Evolutionary conservation across 331 rosid species (phyloP), one percentile per base, ranked within the genome.

Genomic region (Acacia pycnantha): DNA sequence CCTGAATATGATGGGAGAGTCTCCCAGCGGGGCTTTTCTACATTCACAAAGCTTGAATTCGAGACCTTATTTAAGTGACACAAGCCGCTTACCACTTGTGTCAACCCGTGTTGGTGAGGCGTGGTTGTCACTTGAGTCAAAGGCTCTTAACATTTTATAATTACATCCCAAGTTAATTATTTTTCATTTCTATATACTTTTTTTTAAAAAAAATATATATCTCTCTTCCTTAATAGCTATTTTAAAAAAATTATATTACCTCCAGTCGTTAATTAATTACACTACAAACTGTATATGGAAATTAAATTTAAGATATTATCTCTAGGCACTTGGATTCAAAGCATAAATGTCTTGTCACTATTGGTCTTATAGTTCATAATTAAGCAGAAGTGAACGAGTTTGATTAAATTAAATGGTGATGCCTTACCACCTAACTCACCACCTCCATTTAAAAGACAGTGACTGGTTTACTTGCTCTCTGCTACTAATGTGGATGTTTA

Each of bases 321-420:
- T 37, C n/a, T 47, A 33, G 73, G 33, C 1, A 35, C 29, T 82
- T 71, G 61, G 31, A 73, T 54, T 26, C 35, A 83, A 71, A 56
- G 69, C 15, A 27, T 53, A 2, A 27, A 9, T 77, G 75, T 72
- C 53, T 82, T n/a, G 27, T 77, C 75, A 77, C 24, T 26, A 66
- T 62, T 71, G 68, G 68, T 35, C 13, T 70, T 76, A 65, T 29
- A 75, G 35, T 41, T 29, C n/a, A 68, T n/a, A n/a, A n/a, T 59
- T 76, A 54, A 82, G 62, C 77, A 56, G 15, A n/a, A 76, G 2
- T 29, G 8, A 43, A 15, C 16, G n/a, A 66, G 47, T 46, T 56
- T 67, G 37, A 33, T 82, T 82, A 77, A 76, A 70, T 22, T 31
- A 70, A 53, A 53, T 53, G 61, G 24, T 53, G 24, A 53, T 13